Evolutionary conservation across 1,284 basidiomycete species (phyloP), one percentile per base, ranked within the genome.

Genomic region (Puccinia polysora): DNA sequence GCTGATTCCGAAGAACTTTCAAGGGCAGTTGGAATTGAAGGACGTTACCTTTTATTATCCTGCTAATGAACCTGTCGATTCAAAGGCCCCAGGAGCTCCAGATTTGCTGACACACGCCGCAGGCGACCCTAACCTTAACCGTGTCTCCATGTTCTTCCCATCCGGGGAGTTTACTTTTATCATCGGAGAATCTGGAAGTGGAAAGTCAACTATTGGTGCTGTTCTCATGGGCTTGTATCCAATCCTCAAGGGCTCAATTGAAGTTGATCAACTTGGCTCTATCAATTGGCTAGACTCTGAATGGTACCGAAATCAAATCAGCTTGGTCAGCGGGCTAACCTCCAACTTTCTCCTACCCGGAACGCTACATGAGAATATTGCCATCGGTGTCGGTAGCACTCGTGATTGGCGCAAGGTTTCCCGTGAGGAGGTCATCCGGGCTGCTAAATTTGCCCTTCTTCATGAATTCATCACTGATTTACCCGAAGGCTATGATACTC

Each of bases 171-270:
- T 85, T 23, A 96, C 94, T 0, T 97, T 92, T 81, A 88, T 97
- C 76, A 90, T 97, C 67, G 95, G 94, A 59, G 86, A 88, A 1
- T 91, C 89, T 1, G 93, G 94, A 1, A 89, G 88, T 0, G 93
- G 94, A 47, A 97, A 98, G 82, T 89, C 88, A n/a, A 97, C 92
- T 0, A 84, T 97, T 73, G 90, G 89, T 0, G 86, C 88, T 72
- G 84, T 96, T 1, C 83, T 97, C 0, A 83, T 93, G 25, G 84
- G 89, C 8, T 83, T 95, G 79, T 97, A 97, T 82, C 75, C 76
- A 45, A 76, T 79, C 12, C 73, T 74, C 8, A 65, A 67, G 3
- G 82, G 82, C 0, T 75, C 78, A 4, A 85, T 97, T 63, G 83
- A 85, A 45, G 82, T 97, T 40, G 95, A 97, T 80, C 88, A 94